Evolutionary conservation across 208 protist species (phyloP).

Genomic region (Tetramitus jugosus): DNA sequence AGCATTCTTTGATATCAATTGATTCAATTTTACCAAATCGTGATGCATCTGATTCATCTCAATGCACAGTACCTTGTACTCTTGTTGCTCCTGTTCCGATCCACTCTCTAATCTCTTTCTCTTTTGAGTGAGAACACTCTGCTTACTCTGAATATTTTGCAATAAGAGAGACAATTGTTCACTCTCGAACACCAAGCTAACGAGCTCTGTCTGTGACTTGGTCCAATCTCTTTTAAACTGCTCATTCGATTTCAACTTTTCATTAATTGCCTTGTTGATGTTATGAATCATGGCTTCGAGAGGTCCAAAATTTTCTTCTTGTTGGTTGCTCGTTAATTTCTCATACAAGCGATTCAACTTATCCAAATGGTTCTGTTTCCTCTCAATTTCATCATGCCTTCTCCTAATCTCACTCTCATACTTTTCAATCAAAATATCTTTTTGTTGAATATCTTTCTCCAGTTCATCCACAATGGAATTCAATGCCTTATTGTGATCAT

Average conservation of each 20-base stretch:
- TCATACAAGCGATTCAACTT: conserved; percentile 87
- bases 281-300: conserved; percentile 88
- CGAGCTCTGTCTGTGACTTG: conserved; percentile 81
- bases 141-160: conserved; percentile 65
- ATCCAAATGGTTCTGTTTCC: conserved; percentile 89
- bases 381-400: conserved; percentile 85
- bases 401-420: conserved; percentile 88
- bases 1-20: conserved; percentile 66
- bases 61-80: conserved; percentile 59
- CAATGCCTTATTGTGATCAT: conserved; percentile 78
- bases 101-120: conserved; percentile 62
- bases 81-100: conserved; percentile 51
- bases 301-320: conserved; percentile 76
- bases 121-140: conserved; percentile 77
- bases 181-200: conserved; percentile 74
- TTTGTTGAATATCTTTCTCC: conserved; percentile 70
- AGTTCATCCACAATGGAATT: conserved; percentile 65
- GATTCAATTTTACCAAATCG: conserved; percentile 82
- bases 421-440: conserved; percentile 73
- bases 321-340: conserved; percentile 57
- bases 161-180: conserved; percentile 71
- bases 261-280: conserved; percentile 74
- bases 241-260: conserved; percentile 74
- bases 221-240: conserved; percentile 88
- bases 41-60: conserved; percentile 76